Base-by-base conservation (phyloP, 1,139 yeast species). In the Lodderomyces orthopsilosis region DNA sequence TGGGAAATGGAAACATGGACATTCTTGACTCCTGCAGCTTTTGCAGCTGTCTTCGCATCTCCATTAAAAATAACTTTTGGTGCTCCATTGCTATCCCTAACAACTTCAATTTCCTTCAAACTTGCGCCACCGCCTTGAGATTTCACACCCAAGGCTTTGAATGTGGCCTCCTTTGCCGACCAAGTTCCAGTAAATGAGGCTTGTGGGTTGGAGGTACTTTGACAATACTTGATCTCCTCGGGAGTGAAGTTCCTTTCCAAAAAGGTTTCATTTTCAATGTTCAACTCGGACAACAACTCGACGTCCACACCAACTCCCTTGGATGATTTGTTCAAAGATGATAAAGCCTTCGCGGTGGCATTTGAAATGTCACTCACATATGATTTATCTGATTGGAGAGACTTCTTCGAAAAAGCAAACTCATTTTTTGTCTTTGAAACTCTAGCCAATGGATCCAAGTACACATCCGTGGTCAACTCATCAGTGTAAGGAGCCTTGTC, bases 131-230 rank as follows among this genome's bases (percentile, higher is more conserved):
- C 97, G 50, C 99, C 99, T 64, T 83, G 79, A 37, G 95, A 84
- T 59, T 81, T 78, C 50, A 89, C 95, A 50, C 95, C 93, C 58
- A 93, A 76, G 17, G 96, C 88, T 75, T 93, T 93, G 82, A 93
- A 93, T 35, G 90, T 97, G 33, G 99, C 98, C 71, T 93, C 99
- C 72, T 93, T 93, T 43, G 98, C 98, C 37, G 96, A 88, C 99
- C 99, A 93, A 41, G 95, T 86, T 43, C 99, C 99, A 30, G 98
- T 91, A 68, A 78, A 93, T 6, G 97, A 89, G 17, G 98, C 90
- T 62, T 82, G 88, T 44, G 95, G 87, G 54, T 76, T 76, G 35
- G 96, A 72, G 35, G 96, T 81, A 41, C 72, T 60, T 46, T 68
- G 62, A 66, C 98, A 91, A 75, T 93, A 93, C 40, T 69, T 74